Percentiles rank a stretch among this genome's conserved stretches.
These are phyloP conservation scores for Euclidium syriacum DNA, from an alignment of 345 rosid species.

Conservation along the genomic window DNA sequence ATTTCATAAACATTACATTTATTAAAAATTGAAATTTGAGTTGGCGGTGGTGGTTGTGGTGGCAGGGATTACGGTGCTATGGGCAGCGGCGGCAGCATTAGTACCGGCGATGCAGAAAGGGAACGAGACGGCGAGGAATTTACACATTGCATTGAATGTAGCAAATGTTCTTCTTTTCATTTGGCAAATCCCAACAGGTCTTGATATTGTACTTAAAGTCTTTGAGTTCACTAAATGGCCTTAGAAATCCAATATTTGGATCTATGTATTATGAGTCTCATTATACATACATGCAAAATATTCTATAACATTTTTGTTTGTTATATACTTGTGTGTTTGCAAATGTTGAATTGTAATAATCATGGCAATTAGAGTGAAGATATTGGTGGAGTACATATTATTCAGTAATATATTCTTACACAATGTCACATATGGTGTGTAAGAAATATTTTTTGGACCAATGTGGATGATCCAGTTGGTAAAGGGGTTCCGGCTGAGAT, in stretches of 20 bases:
- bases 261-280: not conserved
- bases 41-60: not conserved
- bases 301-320: not conserved
- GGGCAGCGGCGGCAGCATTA: conserved; percentile 79
- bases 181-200: conserved; percentile 81
- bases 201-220: conserved; percentile 73
- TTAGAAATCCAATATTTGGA: conserved; percentile 25
- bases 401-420: not conserved
- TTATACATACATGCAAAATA: not conserved
- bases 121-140: conserved; percentile 70
- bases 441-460: no score
- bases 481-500: no score
- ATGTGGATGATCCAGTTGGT: no score
- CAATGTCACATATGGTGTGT: not conserved
- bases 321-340: conserved; percentile 2
- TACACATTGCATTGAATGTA: conserved; percentile 74
- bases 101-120: conserved; percentile 95
- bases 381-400: not conserved
- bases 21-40: not conserved
- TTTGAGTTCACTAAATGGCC: conserved; percentile 90
- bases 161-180: conserved; percentile 66
- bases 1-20: not conserved
- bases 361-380: not conserved
- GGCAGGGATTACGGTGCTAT: conserved; percentile 68
- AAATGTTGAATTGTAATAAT: conserved; percentile 8